Percentiles rank a stretch among this genome's conserved stretches.
These are phyloP conservation scores for Metarhizium rileyi DNA, from an alignment of 2,329 filamentous ascomycete species.

Conservation along the genomic window DNA sequence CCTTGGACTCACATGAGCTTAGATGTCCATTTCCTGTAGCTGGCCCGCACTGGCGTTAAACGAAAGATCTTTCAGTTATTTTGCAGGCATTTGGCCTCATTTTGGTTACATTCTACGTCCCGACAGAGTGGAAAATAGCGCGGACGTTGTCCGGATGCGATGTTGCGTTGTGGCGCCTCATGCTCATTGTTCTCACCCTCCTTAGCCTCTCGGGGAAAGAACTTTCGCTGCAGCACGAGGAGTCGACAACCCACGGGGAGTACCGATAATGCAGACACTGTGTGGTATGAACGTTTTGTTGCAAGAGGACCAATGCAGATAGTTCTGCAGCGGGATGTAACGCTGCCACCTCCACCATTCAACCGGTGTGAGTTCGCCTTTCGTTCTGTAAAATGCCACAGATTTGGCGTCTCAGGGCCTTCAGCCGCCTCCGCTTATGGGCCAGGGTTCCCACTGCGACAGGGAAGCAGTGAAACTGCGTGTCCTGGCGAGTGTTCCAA, in stretches of 20 bases:
- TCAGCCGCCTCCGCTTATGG: neutral
- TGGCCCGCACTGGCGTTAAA: neutral
- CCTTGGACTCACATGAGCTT: neutral
- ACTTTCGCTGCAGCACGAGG: neutral
- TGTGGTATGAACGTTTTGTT: neutral
- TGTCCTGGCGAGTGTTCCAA: neutral
- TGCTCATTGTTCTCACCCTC: too few relatives aligned
- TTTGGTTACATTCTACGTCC: neutral
- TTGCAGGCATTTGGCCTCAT: neutral
- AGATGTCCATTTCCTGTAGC: neutral
- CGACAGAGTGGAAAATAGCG: conserved; percentile 4
- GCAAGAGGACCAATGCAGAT: neutral
- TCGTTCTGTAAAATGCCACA: neutral
- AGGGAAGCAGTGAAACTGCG: neutral
- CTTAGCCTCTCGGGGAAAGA: neutral
- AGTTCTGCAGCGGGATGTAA: neutral
- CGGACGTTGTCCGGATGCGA: conserved; percentile 2
- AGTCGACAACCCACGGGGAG: too few relatives aligned
- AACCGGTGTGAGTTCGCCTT: neutral
- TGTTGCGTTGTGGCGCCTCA: neutral
- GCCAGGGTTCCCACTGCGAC: neutral
- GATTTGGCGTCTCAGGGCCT: neutral
- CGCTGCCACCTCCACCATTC: neutral
- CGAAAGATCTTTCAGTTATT: neutral
- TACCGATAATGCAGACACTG: neutral